Evolutionary conservation across 2,329 filamentous ascomycete species (phyloP).

Genomic region (Colletotrichum tofieldiae): DNA sequence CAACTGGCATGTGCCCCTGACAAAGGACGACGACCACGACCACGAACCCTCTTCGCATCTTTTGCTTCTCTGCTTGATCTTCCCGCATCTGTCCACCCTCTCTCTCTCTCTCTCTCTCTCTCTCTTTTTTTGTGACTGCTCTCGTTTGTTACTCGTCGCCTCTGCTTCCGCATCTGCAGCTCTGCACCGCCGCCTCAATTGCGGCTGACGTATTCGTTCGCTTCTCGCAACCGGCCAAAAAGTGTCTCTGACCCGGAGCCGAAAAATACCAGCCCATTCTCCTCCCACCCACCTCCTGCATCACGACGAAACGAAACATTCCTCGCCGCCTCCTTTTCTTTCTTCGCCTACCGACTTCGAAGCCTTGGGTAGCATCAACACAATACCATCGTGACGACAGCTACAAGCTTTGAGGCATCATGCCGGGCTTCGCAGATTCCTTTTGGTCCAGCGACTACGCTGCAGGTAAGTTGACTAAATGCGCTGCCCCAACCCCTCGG

Average conservation of each 20-base stretch:
- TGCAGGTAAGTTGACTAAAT: conserved; percentile 73
- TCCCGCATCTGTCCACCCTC: conserved; percentile 15
- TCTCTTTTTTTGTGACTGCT: conserved; percentile 8
- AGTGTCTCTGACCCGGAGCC: conserved; percentile 29
- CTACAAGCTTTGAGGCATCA: conserved; percentile 59
- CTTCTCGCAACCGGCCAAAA: conserved; percentile 27
- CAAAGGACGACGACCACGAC: conserved; percentile 28
- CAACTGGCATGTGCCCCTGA: conserved; percentile 43
- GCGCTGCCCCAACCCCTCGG: conserved; percentile 3
- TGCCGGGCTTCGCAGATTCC: conserved; percentile 93
- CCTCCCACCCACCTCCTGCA: conserved; percentile 28
- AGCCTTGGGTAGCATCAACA: conserved; percentile 20
- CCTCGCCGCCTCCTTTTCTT: conserved; percentile 30
- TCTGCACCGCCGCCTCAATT: conserved; percentile 12
- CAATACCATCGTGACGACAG: conserved; percentile 23
- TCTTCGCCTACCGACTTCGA: conserved; percentile 10
- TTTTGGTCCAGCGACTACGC: conserved; percentile 99
- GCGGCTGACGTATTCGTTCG: conserved; percentile 41
- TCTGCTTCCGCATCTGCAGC: conserved; percentile 17
- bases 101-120: conserved; percentile 25
- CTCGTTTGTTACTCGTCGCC: conserved; percentile 26
- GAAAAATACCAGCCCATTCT: conserved; percentile 27
- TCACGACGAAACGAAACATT: conserved; percentile 44
- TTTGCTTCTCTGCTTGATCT: conserved; percentile 26
- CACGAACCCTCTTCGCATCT: conserved; percentile 22